phyloP scores from a whole-genome alignment of 768 basidiomycete genomes.

The Leucosporidium creatinivorum region DNA sequence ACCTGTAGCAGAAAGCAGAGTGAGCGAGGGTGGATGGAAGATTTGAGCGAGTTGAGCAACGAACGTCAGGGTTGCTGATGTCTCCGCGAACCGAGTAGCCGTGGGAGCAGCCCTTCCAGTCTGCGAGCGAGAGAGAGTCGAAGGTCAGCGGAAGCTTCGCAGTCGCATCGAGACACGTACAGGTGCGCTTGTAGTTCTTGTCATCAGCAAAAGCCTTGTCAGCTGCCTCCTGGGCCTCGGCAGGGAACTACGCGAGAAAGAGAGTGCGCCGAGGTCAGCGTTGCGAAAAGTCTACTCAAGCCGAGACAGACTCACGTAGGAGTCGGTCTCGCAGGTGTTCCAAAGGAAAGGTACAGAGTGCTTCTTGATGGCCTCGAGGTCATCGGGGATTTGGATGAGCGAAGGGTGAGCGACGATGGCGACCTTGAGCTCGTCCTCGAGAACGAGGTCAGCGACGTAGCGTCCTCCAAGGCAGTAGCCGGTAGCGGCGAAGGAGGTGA shows the following conservation, averaged over 20 bases:
- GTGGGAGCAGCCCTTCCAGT: constrained; percentile 48
- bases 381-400: constrained; percentile 53
- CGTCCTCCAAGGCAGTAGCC: constrained; percentile 57
- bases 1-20: constrained; percentile 46
- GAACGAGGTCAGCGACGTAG: constrained; percentile 58
- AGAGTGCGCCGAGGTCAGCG: not conserved
- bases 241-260: constrained; percentile 50
- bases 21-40: too few relatives aligned
- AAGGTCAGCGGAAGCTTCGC: not conserved
- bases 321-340: constrained; percentile 49
- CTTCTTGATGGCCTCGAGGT: constrained; percentile 53
- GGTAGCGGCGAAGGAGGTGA: constrained; percentile 54
- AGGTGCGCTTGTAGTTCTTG: constrained; percentile 40
- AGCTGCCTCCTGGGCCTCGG: constrained; percentile 46
- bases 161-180: not conserved
- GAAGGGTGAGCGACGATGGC: constrained; percentile 57
- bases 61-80: constrained; percentile 29
- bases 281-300: not conserved
- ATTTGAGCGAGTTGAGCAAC: constrained; percentile 8
- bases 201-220: constrained; percentile 51
- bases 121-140: not conserved
- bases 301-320: not conserved
- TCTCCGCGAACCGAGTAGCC: constrained; percentile 49
- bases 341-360: constrained; percentile 53
- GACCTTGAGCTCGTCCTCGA: constrained; percentile 50